Conservation (phyloP, 371 early-diverging fungal species). For the Capillidium heterosporum region DNA sequence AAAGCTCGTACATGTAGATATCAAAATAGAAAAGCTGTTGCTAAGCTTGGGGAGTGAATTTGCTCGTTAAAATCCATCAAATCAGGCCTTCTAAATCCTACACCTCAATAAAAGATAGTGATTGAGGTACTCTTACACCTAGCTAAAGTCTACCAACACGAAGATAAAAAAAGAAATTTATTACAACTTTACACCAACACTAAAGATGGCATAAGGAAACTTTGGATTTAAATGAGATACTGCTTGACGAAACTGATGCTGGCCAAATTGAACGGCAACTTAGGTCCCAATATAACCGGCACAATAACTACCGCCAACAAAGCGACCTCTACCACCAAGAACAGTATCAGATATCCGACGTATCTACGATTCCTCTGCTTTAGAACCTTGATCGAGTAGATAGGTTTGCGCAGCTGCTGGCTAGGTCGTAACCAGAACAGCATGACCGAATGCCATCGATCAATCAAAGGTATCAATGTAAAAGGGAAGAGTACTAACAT, state of each 20-base stretch:
- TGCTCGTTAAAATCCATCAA: too few species aligned
- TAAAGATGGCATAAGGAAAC: too few species aligned
- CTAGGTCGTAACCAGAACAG: slow-evolving; percentile 68
- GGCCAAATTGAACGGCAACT: background rate
- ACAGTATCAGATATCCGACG: slow-evolving; percentile 47
- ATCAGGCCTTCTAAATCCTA: too few species aligned
- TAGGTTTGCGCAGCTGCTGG: slow-evolving; percentile 54
- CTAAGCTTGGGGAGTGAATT: too few species aligned
- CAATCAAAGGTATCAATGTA: slow-evolving; percentile 51
- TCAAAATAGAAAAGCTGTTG: too few species aligned
- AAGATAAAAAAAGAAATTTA: too few species aligned
- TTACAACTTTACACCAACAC: too few species aligned
- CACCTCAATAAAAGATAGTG: too few species aligned
- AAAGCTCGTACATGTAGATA: too few species aligned
- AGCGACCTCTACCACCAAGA: slow-evolving; percentile 29
- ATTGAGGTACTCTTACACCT: too few species aligned
- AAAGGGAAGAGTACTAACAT: slow-evolving; percentile 48
- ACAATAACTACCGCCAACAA: slow-evolving; percentile 36
- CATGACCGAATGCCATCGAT: slow-evolving; percentile 64
- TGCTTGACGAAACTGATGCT: background rate
- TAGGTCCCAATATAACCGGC: slow-evolving; percentile 23
- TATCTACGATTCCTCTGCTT: slow-evolving; percentile 35
- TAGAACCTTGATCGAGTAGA: slow-evolving; percentile 44
- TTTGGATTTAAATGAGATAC: background rate
- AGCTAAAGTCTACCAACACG: too few species aligned